A percentile compares a stretch with the other conserved stretches of the same genome.
These are phyloP conservation scores for Pseudogymnoascus sp. DNA, from an alignment of 2,329 filamentous ascomycete species.

Conservation along the genomic window DNA sequence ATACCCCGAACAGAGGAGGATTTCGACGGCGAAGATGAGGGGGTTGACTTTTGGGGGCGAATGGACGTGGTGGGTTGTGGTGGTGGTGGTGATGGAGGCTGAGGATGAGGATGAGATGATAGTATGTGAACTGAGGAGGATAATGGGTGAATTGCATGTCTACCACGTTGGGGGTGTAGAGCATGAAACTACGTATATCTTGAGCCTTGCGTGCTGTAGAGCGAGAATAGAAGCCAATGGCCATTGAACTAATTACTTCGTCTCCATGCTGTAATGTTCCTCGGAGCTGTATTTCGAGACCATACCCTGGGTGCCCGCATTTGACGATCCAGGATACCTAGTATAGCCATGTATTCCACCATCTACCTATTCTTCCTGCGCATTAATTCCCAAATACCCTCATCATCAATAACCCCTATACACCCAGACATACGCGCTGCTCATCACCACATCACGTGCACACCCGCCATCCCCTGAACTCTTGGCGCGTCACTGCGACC, in stretches of 20 bases:
- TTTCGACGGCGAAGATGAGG: background rate
- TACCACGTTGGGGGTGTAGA: background rate
- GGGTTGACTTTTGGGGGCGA: background rate
- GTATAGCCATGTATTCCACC: background rate
- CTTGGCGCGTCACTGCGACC: background rate
- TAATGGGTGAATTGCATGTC: background rate
- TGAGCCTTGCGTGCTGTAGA: background rate
- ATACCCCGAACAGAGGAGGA: slow-evolving; percentile 2
- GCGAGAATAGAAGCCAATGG: background rate
- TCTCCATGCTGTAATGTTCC: background rate
- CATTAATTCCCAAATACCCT: background rate
- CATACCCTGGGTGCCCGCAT: background rate
- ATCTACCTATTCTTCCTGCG: background rate
- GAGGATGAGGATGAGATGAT: too few relatives aligned
- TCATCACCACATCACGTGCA: background rate
- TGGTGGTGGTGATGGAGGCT: background rate
- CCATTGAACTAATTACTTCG: background rate
- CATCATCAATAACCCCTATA: background rate
- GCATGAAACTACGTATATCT: background rate
- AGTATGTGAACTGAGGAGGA: background rate
- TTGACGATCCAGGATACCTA: background rate
- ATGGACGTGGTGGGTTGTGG: background rate
- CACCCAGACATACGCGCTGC: background rate
- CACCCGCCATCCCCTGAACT: background rate
- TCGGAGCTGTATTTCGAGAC: background rate